Conservation (phyloP, 257 asterid species). For the Solanum virginianum region DNA sequence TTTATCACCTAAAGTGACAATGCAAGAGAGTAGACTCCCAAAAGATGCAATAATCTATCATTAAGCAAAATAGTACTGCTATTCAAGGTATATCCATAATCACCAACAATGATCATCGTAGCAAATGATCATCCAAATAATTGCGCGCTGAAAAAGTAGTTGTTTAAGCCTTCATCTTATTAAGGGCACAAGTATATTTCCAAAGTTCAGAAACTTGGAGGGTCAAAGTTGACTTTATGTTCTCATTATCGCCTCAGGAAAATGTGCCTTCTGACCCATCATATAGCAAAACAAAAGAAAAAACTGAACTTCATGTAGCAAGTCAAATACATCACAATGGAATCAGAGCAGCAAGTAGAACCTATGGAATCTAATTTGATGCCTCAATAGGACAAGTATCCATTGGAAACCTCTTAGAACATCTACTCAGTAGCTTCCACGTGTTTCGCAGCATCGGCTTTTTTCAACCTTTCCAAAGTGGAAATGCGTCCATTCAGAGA, state of each 20-base stretch:
- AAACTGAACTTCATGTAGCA: neutral
- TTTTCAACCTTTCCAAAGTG: constrained; percentile 52
- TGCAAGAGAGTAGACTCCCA: neutral
- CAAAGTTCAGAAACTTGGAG: neutral
- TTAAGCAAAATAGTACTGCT: neutral
- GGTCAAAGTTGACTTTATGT: neutral
- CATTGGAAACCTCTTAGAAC: neutral
- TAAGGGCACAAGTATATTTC: neutral
- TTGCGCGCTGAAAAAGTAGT: neutral
- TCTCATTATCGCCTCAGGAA: neutral
- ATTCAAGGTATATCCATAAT: neutral
- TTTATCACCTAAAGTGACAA: neutral
- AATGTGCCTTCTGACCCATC: neutral
- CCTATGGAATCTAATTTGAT: neutral
- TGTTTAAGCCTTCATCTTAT: neutral
- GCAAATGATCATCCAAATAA: neutral
- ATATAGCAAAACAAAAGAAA: neutral
- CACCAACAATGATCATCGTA: neutral
- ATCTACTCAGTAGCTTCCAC: constrained; percentile 48
- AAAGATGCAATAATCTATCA: neutral
- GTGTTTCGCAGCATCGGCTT: constrained; percentile 44
- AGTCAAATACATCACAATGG: neutral
- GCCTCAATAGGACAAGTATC: neutral
- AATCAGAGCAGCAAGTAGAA: neutral
- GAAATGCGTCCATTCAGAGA: constrained; percentile 61